Evolutionary conservation across 148 eudicot species (phyloP).

Genomic region (Camellia japonica): DNA sequence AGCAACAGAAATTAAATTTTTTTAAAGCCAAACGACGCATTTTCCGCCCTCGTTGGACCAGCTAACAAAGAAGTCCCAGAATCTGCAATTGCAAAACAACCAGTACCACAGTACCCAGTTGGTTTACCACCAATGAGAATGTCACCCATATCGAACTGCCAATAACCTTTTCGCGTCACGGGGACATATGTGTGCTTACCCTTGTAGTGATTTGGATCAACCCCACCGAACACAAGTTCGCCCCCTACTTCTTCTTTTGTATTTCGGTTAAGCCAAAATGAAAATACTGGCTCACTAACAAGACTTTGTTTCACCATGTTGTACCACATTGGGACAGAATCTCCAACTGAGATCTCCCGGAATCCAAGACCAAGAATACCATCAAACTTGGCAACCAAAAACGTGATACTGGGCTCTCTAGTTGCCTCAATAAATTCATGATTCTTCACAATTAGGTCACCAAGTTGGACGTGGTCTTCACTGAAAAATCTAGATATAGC

Average conservation of each 20-base stretch:
- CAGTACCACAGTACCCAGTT: slow-evolving; percentile 77
- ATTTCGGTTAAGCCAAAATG: too few relatives aligned
- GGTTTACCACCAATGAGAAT: slow-evolving; percentile 65
- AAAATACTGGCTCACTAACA: too few relatives aligned
- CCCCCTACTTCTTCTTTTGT: too few relatives aligned
- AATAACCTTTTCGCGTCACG: slow-evolving; percentile 38
- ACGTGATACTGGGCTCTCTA: too few relatives aligned
- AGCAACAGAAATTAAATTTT: too few relatives aligned
- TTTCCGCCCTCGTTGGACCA: slow-evolving; percentile 49
- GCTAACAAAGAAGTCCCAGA: slow-evolving; percentile 89
- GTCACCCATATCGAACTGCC: slow-evolving; percentile 88
- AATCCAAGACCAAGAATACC: slow-evolving; percentile 56
- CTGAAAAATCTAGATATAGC: slow-evolving; percentile 67
- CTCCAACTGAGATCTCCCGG: slow-evolving; percentile 76
- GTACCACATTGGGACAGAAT: slow-evolving; percentile 85
- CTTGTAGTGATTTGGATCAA: slow-evolving; percentile 9
- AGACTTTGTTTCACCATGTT: slow-evolving; percentile 29
- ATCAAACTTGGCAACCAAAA: too few relatives aligned
- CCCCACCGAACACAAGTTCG: slow-evolving; percentile 24
- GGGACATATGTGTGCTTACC: slow-evolving; percentile 39
- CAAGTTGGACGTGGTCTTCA: slow-evolving; percentile 55
- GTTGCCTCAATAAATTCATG: slow-evolving; percentile 28
- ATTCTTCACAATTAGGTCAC: slow-evolving; percentile 55
- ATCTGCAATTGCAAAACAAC: slow-evolving; percentile 24
- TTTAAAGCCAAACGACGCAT: too few relatives aligned